Conservation (phyloP, 2,329 filamentous ascomycete genomes). For the Sporothrix inflata region DNA sequence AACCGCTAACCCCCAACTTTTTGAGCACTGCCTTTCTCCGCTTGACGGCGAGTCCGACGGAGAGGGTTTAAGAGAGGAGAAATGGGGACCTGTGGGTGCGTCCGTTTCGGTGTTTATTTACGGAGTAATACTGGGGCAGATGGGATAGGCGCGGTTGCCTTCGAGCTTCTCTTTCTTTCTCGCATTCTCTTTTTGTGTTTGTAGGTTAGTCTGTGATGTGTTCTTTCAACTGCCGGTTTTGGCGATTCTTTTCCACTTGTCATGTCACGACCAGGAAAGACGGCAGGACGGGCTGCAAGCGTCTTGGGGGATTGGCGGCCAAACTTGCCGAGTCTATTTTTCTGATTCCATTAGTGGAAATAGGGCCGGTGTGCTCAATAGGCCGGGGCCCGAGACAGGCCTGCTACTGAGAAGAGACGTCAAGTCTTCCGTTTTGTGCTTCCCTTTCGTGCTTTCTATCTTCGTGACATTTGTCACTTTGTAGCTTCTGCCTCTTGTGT, state of each 20-base stretch:
- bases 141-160: not conserved
- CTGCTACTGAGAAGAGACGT: too few relatives aligned
- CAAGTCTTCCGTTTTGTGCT: too few relatives aligned
- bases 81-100: not conserved
- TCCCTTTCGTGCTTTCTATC: too few relatives aligned
- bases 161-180: not conserved
- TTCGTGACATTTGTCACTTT: not conserved
- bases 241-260: not conserved
- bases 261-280: not conserved
- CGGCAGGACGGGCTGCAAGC: not conserved
- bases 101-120: not conserved
- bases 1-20: conserved; percentile 12
- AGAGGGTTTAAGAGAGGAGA: too few relatives aligned
- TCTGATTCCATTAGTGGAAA: not conserved
- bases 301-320: not conserved
- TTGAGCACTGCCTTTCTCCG: not conserved
- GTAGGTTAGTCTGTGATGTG: not conserved
- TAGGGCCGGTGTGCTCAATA: not conserved
- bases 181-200: not conserved
- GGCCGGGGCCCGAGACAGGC: not conserved
- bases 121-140: not conserved
- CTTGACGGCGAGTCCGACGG: conserved; percentile 2
- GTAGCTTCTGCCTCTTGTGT: not conserved
- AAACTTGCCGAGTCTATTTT: not conserved
- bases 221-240: not conserved